phyloP scores from a whole-genome alignment of 805 yeast species.

The Blastobotrys attinorum region DNA sequence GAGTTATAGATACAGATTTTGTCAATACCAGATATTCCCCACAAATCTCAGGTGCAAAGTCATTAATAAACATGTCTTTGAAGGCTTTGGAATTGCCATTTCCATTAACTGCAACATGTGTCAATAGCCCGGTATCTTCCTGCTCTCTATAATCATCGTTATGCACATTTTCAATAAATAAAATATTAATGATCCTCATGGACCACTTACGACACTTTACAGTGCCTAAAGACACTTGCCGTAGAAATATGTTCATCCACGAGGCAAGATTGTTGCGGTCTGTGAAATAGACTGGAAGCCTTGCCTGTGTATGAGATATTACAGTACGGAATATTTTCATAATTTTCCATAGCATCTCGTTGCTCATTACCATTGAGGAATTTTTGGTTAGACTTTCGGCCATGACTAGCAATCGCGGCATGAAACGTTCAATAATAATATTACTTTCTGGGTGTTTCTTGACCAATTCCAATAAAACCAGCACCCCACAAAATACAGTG shows the following conservation, averaged over 20 bases:
- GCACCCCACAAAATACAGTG: constrained; percentile 54
- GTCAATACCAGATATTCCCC: constrained; percentile 6
- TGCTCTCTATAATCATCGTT: background rate
- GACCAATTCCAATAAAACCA: constrained; percentile 43
- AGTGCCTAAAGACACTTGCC: constrained; percentile 51
- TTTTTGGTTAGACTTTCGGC: constrained; percentile 48
- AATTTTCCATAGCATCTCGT: constrained; percentile 67
- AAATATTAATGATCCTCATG: constrained; percentile 39
- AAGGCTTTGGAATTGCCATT: constrained; percentile 9
- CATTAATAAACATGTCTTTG: constrained; percentile 4
- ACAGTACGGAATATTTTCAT: constrained; percentile 71
- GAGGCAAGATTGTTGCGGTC: constrained; percentile 39
- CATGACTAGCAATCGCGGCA: constrained; percentile 39
- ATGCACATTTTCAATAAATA: background rate
- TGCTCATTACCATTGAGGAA: constrained; percentile 52
- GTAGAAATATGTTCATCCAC: constrained; percentile 75
- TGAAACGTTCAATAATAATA: constrained; percentile 44
- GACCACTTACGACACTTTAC: constrained; percentile 83
- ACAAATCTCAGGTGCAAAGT: constrained; percentile 11
- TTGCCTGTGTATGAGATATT: constrained; percentile 48
- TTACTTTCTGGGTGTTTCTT: constrained; percentile 58
- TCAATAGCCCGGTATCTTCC: background rate
- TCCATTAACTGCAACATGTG: background rate
- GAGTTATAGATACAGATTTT: too few relatives aligned
- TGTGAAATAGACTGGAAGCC: constrained; percentile 60